Percentiles rank a stretch among this genome's conserved stretches.
phyloP scores from a whole-genome alignment of 208 protist genomes.

The Trypanosoma brucei region DNA sequence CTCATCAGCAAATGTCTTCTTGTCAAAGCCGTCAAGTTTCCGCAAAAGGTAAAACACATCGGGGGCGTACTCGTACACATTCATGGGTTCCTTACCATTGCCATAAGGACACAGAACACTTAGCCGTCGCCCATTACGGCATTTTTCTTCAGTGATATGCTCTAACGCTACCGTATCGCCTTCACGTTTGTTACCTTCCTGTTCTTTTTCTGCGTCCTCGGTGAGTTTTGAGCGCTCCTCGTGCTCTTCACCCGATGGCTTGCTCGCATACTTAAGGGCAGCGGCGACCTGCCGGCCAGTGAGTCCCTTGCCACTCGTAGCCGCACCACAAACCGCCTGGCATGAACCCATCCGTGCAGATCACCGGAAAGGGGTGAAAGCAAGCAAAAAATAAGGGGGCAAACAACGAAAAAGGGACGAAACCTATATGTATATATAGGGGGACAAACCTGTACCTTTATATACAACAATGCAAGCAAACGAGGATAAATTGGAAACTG shows the following conservation, averaged over 20 bases:
- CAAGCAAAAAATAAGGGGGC: conserved; percentile 12
- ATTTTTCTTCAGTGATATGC: conserved; percentile 23
- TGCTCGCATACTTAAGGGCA: conserved; percentile 32
- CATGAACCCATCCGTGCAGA: conserved; percentile 20
- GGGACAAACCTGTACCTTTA: too few species aligned
- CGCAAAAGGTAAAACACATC: conserved; percentile 66
- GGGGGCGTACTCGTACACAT: conserved; percentile 69
- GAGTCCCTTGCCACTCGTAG: conserved; percentile 70
- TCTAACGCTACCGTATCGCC: conserved; percentile 17
- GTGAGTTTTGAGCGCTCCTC: conserved; percentile 5
- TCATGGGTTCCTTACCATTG: conserved; percentile 29
- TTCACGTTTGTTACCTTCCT: conserved; percentile 14
- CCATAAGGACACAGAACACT: conserved; percentile 17
- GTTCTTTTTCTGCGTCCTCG: background rate
- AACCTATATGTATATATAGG: background rate
- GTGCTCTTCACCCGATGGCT: conserved; percentile 22
- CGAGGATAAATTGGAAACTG: too few species aligned
- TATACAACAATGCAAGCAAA: too few species aligned
- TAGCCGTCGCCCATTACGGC: conserved; percentile 22
- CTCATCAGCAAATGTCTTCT: conserved; percentile 55
- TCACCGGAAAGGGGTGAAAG: conserved; percentile 2
- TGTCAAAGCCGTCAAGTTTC: conserved; percentile 38
- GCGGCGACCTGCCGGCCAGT: conserved; percentile 58
- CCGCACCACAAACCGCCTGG: conserved; percentile 31
- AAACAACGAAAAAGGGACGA: background rate